Evolutionary conservation across 1,284 basidiomycete species (phyloP), one percentile per base, ranked within the genome.

Genomic region (Pterulicium gracile): DNA sequence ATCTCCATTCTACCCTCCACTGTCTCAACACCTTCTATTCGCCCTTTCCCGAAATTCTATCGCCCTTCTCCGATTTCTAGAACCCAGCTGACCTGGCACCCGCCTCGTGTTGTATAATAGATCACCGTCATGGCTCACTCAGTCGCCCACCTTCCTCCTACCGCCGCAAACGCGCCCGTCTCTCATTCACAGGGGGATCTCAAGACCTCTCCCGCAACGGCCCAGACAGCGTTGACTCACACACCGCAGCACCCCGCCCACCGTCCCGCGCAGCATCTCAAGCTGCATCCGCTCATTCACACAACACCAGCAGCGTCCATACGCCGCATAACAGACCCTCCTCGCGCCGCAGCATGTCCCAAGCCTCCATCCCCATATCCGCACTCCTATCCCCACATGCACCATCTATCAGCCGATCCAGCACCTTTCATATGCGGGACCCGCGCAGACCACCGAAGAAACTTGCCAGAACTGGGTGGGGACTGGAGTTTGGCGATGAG

Each of bases 371-470:
- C 32, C 84, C 84, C 3, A 72, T 88, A 46, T 81, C 79, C 45
- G 84, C 84, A 3, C 67, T 86, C 50, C 68, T 88, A 39, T 77
- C 80, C 10, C 84, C 85, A 0, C 84, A 83, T 56, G 81, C 81
- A 19, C 84, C 83, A 2, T 85, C 81, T 2, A 54, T 88, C 43
- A 61, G 54, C 45, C 66, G 65, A 19, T 77, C 77, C 10, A 62
- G 71, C 32, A 68, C 67, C 5, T 88, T 78, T 55, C 81, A 87
- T 55, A 87, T 88, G 84, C 77, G 80, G 20, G 85, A 88, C 60
- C 85, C 84, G 1, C 71, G 75, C 22, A 77, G 70, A 54, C 83
- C 83, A 1, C 69, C 73, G 1, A 27, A 61, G 58, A 10, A 57
- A 56, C 45, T 46, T 10, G 44, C 27, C 24, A 12, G 48, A n/a